Evolutionary conservation across 2,329 filamentous ascomycete species (phyloP).

Genomic region (Clonostachys rhizophaga): DNA sequence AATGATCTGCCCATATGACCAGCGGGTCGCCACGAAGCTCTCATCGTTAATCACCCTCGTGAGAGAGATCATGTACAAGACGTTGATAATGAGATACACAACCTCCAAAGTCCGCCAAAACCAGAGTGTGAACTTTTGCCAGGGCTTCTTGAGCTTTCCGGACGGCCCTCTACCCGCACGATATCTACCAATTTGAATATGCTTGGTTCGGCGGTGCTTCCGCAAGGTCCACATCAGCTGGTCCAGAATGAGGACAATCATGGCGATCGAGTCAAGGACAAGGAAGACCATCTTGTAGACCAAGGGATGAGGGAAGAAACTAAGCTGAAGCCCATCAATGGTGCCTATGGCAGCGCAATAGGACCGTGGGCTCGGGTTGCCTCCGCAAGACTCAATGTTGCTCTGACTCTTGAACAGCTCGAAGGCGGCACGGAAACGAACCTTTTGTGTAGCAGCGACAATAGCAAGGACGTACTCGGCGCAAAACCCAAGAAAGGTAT

Average conservation of each 20-base stretch:
- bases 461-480: slow-evolving; percentile 29
- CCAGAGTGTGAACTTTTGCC: slow-evolving; percentile 18
- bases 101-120: slow-evolving; percentile 28
- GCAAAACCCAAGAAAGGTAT: slow-evolving; percentile 31
- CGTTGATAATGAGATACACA: slow-evolving; percentile 27
- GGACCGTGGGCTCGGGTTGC: slow-evolving; percentile 28
- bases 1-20: slow-evolving; percentile 31
- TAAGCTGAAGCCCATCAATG: slow-evolving; percentile 22
- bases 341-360: slow-evolving; percentile 28
- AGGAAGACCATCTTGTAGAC: slow-evolving; percentile 30
- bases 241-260: slow-evolving; percentile 23
- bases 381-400: slow-evolving; percentile 21
- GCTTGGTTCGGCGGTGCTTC: slow-evolving; percentile 21
- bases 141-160: slow-evolving; percentile 16
- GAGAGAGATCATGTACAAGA: slow-evolving; percentile 30
- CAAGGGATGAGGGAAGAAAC: slow-evolving; percentile 28
- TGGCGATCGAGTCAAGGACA: slow-evolving; percentile 25
- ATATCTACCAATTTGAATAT: slow-evolving; percentile 21
- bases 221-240: slow-evolving; percentile 29
- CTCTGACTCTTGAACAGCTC: slow-evolving; percentile 23
- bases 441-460: slow-evolving; percentile 27
- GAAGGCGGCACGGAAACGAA: slow-evolving; percentile 25
- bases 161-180: slow-evolving; percentile 22
- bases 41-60: slow-evolving; percentile 25
- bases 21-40: slow-evolving; percentile 25